Evolutionary conservation across 2,329 filamentous ascomycete species (phyloP), one percentile per base, ranked within the genome.

Genomic region (Penicillium sp.): DNA sequence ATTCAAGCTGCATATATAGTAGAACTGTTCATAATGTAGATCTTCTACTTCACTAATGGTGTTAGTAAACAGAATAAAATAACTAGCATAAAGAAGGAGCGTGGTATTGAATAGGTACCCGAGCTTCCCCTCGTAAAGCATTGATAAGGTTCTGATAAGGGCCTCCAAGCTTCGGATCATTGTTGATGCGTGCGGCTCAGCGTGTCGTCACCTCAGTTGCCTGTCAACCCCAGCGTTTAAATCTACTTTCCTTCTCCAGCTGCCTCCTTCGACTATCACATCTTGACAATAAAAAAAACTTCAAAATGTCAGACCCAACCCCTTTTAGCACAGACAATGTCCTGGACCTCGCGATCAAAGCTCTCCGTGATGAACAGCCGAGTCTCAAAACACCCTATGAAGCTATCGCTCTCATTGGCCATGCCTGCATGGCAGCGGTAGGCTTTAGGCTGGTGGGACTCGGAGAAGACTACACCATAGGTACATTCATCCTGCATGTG

Each of bases 401-500:
- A 77, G 91, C 89, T 48, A 80, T 97, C 59, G 92, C 91, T 16
- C 83, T 98, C 25, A 88, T 96, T 61, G 81, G 88, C 21, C 93
- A 99, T 74, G 89, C 91, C 3, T 92, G 88, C 68, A 90, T 98
- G 87, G 73, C 85, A 25, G 87, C 88, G 9, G 85, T 93, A 2
- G 90, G 87, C 62, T 98, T 97, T 73, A 84, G 88, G 53, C 81
- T 98, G 3, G 77, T 92, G 19, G 93, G 93, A 2, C 87, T 96
- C n/a, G 84, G 88, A 48, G 92, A 98, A 75, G 91, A 93, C 53
- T 86, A 92, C 70, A 85, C 81, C 48, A 85, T 90, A 62, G 83
- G 90, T 91, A 48, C 46, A 55, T 58, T 11, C 8, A 42, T 13
- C 9, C 19, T 21, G n/a, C n/a, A 21, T 42, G 46, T 47, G 16